Evolutionary conservation across 306 rosid genomes (phyloP).

Genomic region (Gleditsia sinensis): DNA sequence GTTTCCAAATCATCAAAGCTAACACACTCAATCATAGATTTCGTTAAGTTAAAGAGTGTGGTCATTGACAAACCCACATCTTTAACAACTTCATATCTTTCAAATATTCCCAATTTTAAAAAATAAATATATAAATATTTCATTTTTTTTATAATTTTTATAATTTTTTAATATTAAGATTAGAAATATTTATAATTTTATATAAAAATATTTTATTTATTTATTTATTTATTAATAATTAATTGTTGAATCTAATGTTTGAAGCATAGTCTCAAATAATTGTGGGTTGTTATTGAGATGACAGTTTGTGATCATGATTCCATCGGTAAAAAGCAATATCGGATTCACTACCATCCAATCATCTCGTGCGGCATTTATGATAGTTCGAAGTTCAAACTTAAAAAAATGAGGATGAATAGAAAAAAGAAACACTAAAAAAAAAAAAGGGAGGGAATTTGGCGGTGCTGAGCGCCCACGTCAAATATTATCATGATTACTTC

Average conservation of each 20-base stretch:
- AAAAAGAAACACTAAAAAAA: neutral
- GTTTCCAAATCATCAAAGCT: neutral
- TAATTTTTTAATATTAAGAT: too few species aligned
- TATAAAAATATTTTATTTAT: too few species aligned
- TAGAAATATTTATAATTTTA: too few species aligned
- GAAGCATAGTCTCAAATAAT: too few species aligned
- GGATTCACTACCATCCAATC: slow-evolving; percentile 17
- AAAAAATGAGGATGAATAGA: neutral
- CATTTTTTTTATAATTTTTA: too few species aligned
- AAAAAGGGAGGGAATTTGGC: too few species aligned
- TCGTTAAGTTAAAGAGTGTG: slow-evolving; percentile 31
- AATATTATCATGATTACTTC: slow-evolving; percentile 44
- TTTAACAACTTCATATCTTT: too few species aligned
- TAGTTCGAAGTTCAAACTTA: neutral
- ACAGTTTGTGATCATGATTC: neutral
- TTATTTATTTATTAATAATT: too few species aligned
- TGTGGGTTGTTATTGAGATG: slow-evolving; percentile 10
- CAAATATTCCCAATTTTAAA: too few species aligned
- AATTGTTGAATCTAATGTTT: too few species aligned
- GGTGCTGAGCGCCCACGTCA: slow-evolving; percentile 34
- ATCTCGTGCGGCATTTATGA: neutral
- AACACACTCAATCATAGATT: slow-evolving; percentile 24
- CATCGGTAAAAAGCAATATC: neutral
- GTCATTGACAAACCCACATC: slow-evolving; percentile 18
- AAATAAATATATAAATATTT: too few species aligned